A percentile compares a stretch with the other conserved stretches of the same genome.
Evolutionary conservation across 2,329 filamentous ascomycete species (phyloP).

Genomic region (Chaetomium strumarium): DNA sequence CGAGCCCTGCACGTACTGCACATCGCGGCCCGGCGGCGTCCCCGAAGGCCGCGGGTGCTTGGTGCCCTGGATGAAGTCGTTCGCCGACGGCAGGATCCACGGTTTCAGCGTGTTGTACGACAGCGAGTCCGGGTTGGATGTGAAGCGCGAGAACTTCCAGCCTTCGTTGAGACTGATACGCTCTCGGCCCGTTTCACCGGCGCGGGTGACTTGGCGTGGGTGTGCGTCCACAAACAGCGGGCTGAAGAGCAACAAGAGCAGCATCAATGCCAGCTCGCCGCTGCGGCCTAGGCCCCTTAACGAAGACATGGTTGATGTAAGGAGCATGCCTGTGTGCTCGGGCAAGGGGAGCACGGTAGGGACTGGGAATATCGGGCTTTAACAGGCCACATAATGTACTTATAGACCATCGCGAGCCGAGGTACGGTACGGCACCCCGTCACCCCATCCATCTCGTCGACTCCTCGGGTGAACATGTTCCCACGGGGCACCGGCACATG

Average conservation of each 20-base stretch:
- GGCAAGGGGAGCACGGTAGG: no score
- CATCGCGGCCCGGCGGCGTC: conserved; percentile 21
- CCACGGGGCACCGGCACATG: no score
- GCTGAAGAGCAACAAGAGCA: not conserved
- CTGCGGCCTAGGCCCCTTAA: no score
- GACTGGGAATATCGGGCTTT: no score
- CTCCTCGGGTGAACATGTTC: no score
- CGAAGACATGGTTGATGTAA: no score
- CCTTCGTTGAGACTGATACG: conserved; percentile 18
- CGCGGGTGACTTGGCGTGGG: not conserved
- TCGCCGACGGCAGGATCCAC: conserved; percentile 31
- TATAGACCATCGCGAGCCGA: no score
- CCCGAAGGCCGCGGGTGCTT: conserved; percentile 22
- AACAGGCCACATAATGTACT: no score
- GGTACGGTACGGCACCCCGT: no score
- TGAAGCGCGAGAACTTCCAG: conserved; percentile 21
- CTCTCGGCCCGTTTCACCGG: conserved; percentile 8
- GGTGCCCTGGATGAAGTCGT: conserved; percentile 26
- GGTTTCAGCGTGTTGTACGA: conserved; percentile 25
- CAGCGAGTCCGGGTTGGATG: conserved; percentile 16
- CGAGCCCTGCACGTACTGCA: conserved; percentile 26
- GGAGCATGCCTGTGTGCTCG: no score
- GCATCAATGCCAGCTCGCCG: not conserved
- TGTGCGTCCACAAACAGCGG: not conserved
- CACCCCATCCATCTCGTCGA: no score